A percentile compares a stretch with the other conserved stretches of the same genome.
These are phyloP conservation scores for Aspergillus puulaauensis DNA, from an alignment of 2,329 filamentous ascomycete species.

Conservation along the genomic window DNA sequence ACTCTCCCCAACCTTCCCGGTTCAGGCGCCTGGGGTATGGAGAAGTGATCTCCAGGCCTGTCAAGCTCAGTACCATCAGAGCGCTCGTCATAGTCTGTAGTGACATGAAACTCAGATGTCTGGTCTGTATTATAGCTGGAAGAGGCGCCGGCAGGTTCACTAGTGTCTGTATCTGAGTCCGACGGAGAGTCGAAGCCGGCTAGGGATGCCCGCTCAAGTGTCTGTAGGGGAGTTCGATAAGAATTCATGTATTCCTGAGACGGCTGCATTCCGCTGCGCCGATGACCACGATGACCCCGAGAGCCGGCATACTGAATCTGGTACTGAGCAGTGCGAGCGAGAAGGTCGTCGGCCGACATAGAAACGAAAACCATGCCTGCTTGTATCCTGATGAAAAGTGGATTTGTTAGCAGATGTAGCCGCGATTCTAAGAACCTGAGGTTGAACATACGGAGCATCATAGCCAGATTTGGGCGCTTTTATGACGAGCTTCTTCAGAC, in stretches of 20 bases:
- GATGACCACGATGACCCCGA: constrained; percentile 26
- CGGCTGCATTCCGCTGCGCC: constrained; percentile 31
- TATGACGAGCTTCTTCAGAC: constrained; percentile 80
- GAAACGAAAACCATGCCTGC: constrained; percentile 90
- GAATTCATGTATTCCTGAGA: constrained; percentile 43
- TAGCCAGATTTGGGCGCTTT: constrained; percentile 79
- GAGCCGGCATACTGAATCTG: constrained; percentile 64
- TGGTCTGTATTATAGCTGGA: constrained; percentile 15
- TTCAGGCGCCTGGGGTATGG: constrained; percentile 22
- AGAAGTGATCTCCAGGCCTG: constrained; percentile 29
- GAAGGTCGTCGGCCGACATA: constrained; percentile 76
- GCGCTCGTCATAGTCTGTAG: constrained; percentile 38
- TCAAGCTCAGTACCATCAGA: constrained; percentile 38
- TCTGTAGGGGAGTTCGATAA: constrained; percentile 36
- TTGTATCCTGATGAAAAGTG: constrained; percentile 63
- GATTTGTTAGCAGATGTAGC: constrained; percentile 31
- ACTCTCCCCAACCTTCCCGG: constrained; percentile 23
- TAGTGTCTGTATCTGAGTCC: constrained; percentile 25
- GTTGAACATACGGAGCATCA: constrained; percentile 73
- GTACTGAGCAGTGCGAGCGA: constrained; percentile 71
- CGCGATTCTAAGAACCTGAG: background rate
- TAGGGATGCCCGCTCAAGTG: constrained; percentile 29
- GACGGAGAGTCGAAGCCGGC: constrained; percentile 23
- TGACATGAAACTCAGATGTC: constrained; percentile 34
- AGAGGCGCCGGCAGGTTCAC: constrained; percentile 10